These are phyloP conservation scores for Excoecaria agallocha DNA, from an alignment of 345 rosid species.

Conservation along the genomic window DNA sequence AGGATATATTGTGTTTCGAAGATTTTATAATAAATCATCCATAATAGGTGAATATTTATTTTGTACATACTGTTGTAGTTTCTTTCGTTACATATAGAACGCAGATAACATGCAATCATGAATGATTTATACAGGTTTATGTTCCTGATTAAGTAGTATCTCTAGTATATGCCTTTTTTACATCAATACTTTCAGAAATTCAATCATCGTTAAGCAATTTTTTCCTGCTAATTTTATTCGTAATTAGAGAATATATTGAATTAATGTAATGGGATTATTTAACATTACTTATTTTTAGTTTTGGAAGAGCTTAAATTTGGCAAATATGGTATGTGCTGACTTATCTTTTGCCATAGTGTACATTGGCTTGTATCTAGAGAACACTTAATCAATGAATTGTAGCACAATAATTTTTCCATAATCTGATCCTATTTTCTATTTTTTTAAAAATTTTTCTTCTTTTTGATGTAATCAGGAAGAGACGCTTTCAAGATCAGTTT, in stretches of 20 bases:
- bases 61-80: too few relatives aligned
- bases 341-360: not conserved
- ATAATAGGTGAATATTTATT: too few relatives aligned
- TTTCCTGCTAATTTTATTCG: not conserved
- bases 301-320: not conserved
- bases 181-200: not conserved
- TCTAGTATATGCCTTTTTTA: not conserved
- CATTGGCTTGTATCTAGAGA: not conserved
- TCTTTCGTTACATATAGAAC: too few relatives aligned
- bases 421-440: not conserved
- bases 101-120: not conserved
- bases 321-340: not conserved
- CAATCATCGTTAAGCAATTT: not conserved
- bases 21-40: too few relatives aligned
- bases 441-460: not conserved
- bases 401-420: not conserved
- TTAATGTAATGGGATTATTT: not conserved
- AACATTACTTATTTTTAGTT: too few relatives aligned
- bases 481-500: slow-evolving; percentile 29
- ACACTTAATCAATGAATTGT: not conserved
- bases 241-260: not conserved
- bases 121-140: not conserved
- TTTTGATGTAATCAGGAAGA: slow-evolving; percentile 5
- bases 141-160: not conserved
- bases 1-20: too few relatives aligned